phyloP scores from a whole-genome alignment of 768 basidiomycete species.

The Russula foetens region DNA sequence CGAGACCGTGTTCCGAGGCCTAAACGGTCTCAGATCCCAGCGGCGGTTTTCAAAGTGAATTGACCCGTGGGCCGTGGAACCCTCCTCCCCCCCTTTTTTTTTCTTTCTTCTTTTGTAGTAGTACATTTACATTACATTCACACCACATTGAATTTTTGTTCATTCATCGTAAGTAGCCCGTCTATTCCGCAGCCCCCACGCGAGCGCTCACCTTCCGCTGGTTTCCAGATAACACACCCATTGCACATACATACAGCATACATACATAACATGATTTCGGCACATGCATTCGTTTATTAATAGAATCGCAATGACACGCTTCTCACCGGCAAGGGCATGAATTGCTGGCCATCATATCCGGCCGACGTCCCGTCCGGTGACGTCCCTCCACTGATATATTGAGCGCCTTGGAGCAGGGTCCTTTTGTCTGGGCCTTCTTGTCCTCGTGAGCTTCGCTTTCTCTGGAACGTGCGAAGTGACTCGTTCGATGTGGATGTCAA shows the following conservation, averaged over 20 bases:
- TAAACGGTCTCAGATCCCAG: conserved; percentile 9
- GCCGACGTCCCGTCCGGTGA: neutral
- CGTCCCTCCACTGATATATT: neutral
- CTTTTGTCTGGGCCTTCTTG: neutral
- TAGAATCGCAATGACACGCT: conserved; percentile 12
- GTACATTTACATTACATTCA: neutral
- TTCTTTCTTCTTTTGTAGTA: conserved; percentile 1
- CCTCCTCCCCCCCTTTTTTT: too few species aligned
- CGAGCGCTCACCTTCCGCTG: neutral
- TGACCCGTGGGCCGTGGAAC: neutral
- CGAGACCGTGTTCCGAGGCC: conserved; percentile 8
- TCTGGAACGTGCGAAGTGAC: conserved; percentile 1
- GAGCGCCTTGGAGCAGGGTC: neutral
- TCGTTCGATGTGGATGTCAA: neutral
- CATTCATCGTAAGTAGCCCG: conserved; percentile 13
- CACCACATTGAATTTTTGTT: neutral
- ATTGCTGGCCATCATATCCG: neutral
- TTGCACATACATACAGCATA: conserved; percentile 6
- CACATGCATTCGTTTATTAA: conserved; percentile 19
- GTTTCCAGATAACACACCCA: conserved; percentile 8
- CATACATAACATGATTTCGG: conserved; percentile 16
- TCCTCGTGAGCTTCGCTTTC: neutral
- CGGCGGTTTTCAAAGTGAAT: conserved; percentile 10
- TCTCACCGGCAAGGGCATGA: conserved; percentile 1
- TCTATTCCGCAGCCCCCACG: neutral